A percentile compares a stretch with the other conserved stretches of the same genome.
Evolutionary conservation across 1,139 yeast genomes (phyloP).

Genomic region (Candida neerlandica): DNA sequence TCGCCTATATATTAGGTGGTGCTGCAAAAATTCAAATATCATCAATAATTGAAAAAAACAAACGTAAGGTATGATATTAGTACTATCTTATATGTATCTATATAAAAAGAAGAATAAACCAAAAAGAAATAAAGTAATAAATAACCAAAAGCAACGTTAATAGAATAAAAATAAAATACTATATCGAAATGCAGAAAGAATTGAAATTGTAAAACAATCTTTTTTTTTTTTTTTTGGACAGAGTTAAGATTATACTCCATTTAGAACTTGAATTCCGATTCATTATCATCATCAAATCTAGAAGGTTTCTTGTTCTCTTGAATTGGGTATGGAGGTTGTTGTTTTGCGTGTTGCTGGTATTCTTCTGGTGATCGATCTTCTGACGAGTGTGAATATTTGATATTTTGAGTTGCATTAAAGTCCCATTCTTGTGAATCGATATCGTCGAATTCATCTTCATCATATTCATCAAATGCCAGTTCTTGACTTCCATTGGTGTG

Average conservation of each 20-base stretch:
- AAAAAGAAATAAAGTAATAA: neutral
- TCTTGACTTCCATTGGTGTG: slow-evolving; percentile 5
- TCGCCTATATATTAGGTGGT: neutral
- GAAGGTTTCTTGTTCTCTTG: slow-evolving; percentile 8
- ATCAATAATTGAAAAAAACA: neutral
- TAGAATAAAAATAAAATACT: neutral
- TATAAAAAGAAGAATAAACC: neutral
- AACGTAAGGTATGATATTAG: neutral
- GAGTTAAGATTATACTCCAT: neutral
- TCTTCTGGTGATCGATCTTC: slow-evolving; percentile 17
- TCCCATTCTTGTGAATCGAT: slow-evolving; percentile 17
- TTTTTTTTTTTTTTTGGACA: neutral
- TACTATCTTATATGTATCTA: neutral
- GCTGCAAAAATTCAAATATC: neutral
- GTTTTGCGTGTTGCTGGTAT: slow-evolving; percentile 11
- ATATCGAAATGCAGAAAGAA: neutral
- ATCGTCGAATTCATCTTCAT: slow-evolving; percentile 15
- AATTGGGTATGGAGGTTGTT: slow-evolving; percentile 19
- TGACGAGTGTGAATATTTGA: slow-evolving; percentile 4
- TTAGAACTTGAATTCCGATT: slow-evolving; percentile 23
- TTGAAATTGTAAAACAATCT: neutral
- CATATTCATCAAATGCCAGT: slow-evolving; percentile 16
- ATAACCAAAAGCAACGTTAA: neutral
- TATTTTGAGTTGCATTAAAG: slow-evolving; percentile 9
- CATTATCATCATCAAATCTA: slow-evolving; percentile 17